phyloP scores from a whole-genome alignment of 306 rosid species.

The Lathyrus tuberosus region DNA sequence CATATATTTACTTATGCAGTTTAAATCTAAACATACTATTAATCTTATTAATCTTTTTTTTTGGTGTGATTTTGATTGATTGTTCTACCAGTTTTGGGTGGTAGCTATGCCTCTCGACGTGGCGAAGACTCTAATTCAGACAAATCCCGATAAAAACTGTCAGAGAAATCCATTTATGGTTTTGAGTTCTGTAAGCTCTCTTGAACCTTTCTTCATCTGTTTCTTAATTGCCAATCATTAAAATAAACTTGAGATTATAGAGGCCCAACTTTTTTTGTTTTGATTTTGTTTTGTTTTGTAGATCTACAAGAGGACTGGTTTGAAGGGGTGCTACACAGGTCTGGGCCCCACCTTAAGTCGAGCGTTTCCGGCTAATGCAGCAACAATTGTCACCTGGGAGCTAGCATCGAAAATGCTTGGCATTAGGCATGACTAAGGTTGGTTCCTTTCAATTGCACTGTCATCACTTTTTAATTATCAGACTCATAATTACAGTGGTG shows the following conservation, averaged over 20 bases:
- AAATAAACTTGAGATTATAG: background rate
- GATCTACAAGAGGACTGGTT: constrained; percentile 71
- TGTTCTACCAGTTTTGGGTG: constrained; percentile 77
- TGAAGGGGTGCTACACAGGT: constrained; percentile 90
- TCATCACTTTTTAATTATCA: background rate
- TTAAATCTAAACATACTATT: constrained; percentile 9
- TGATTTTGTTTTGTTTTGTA: constrained; percentile 36
- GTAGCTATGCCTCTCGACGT: constrained; percentile 92
- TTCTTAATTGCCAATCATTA: constrained; percentile 2
- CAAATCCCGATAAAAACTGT: constrained; percentile 59
- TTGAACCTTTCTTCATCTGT: constrained; percentile 24
- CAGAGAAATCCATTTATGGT: constrained; percentile 73
- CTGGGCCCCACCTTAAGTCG: constrained; percentile 81
- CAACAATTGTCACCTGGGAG: constrained; percentile 92
- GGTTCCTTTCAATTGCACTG: constrained; percentile 19
- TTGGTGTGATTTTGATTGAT: constrained; percentile 18
- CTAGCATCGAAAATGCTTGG: constrained; percentile 78
- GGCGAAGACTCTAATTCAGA: constrained; percentile 92
- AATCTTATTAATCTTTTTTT: constrained; percentile 21
- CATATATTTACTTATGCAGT: constrained; percentile 25
- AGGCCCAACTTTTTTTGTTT: constrained; percentile 28
- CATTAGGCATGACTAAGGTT: constrained; percentile 54
- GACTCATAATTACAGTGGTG: constrained; percentile 4
- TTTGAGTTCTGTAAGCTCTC: constrained; percentile 62
- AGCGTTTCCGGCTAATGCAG: constrained; percentile 95